phyloP scores from a whole-genome alignment of 2,329 filamentous ascomycete genomes.

The Arthrocladium fulminans region DNA sequence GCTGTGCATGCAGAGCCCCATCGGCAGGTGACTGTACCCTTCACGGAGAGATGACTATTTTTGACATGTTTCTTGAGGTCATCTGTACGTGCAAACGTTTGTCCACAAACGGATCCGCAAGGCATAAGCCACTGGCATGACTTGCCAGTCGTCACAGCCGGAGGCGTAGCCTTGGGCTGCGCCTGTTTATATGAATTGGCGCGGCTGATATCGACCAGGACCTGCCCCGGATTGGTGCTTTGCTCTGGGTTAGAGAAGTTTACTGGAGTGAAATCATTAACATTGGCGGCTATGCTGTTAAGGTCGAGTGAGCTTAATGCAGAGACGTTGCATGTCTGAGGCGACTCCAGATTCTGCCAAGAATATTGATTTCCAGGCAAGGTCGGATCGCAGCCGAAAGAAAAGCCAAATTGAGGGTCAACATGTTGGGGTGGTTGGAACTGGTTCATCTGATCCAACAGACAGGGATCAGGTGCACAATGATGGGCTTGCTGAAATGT shows the following conservation, averaged over 20 bases:
- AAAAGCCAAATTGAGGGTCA: slow-evolving; percentile 6
- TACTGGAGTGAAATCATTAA: slow-evolving; percentile 2
- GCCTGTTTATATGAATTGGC: slow-evolving; percentile 10
- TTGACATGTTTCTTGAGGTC: slow-evolving; percentile 24
- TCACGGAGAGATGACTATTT: slow-evolving; percentile 16
- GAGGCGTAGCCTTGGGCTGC: background rate
- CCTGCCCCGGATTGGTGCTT: background rate
- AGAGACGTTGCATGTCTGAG: slow-evolving; percentile 4
- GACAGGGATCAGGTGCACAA: slow-evolving; percentile 9
- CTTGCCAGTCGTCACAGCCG: background rate
- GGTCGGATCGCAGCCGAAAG: slow-evolving; percentile 8
- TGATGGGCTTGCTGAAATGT: slow-evolving; percentile 9
- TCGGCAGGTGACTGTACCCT: slow-evolving; percentile 19
- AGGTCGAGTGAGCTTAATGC: slow-evolving; percentile 5
- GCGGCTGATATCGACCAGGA: slow-evolving; percentile 11
- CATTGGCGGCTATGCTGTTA: slow-evolving; percentile 1
- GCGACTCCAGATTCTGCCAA: slow-evolving; percentile 1
- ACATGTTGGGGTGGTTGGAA: slow-evolving; percentile 8
- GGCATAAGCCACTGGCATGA: slow-evolving; percentile 23
- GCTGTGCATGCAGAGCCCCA: slow-evolving; percentile 20
- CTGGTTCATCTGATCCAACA: slow-evolving; percentile 5
- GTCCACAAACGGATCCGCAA: slow-evolving; percentile 21
- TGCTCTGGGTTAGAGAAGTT: background rate
- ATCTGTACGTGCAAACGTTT: slow-evolving; percentile 18
- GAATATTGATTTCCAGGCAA: slow-evolving; percentile 8